Evolutionary conservation across 805 yeast genomes (phyloP), one percentile per base, ranked within the genome.

Genomic region (Komagataella pastoris): DNA sequence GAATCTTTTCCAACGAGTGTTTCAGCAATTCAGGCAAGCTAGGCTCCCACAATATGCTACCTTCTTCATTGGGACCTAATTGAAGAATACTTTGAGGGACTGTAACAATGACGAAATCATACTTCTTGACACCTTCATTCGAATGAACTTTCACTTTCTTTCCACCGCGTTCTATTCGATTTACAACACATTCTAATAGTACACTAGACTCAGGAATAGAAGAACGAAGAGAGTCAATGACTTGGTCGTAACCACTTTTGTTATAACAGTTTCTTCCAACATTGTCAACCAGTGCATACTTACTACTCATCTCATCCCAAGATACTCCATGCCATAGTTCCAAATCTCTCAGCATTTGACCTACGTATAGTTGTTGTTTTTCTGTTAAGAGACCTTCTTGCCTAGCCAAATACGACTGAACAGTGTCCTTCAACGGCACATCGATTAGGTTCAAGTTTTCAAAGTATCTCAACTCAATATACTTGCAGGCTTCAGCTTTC

Each of bases 301-400:
- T 83, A 2, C 84, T 82, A 58, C 95, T 84, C 60, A 84, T 72
- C 18, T 65, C 63, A 18, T 75, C 76, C 81, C 88, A 80, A 23
- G 83, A 73, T 30, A 83, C 70, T 0, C 95, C 97, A 62, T 81
- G 85, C 91, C 95, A 88, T 24, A 85, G 67, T 63, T 89, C 97
- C 49, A 79, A 62, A 50, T 71, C 70, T 57, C 95, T 70, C 14
- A 75, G 61, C 51, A 76, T 60, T 54, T 80, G 78, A 1, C 79
- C 75, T 4, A 78, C 75, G 56, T 70, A 73, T n/a, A 59, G 57
- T 10, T 69, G 70, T 58, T 83, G 91, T 2, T 67, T 74, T 36
- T 65, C 60, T 0, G 81, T 71, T 24, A 85, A 64, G n/a, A 75
- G 61, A 47, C 67, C 64, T 17, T 75, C 69, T 54, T 73, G 74